Conservation (phyloP, 768 basidiomycete genomes). For the Suillus bovinus region DNA sequence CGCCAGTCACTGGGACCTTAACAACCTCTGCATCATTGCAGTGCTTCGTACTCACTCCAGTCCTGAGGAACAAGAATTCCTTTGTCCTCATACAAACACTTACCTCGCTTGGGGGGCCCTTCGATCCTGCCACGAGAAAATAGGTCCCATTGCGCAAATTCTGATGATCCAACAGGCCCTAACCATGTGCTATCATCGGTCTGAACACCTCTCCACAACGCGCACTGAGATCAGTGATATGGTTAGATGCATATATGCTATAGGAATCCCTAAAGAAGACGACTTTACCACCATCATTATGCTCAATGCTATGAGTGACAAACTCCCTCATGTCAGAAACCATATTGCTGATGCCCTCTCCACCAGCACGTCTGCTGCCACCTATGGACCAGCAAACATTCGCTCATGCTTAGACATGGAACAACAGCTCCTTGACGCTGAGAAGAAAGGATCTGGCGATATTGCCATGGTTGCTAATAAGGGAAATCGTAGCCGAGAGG, state of each 20-base stretch:
- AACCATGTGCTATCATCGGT: constrained; percentile 6
- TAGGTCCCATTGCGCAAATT: constrained; percentile 12
- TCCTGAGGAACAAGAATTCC: background rate
- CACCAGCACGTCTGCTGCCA: background rate
- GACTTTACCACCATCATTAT: constrained; percentile 15
- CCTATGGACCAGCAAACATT: background rate
- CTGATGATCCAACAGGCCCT: constrained; percentile 11
- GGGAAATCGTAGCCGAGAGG: background rate
- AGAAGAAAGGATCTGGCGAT: background rate
- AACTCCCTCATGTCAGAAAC: constrained; percentile 11
- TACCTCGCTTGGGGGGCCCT: constrained; percentile 15
- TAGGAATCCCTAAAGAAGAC: constrained; percentile 18
- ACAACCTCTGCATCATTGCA: constrained; percentile 9
- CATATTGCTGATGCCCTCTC: constrained; percentile 10
- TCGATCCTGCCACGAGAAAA: constrained; percentile 15
- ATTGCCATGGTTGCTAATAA: background rate
- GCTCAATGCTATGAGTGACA: constrained; percentile 14
- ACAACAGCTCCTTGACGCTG: constrained; percentile 2
- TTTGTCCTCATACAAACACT: background rate
- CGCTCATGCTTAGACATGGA: background rate
- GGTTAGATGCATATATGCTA: constrained; percentile 17
- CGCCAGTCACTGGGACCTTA: constrained; percentile 7
- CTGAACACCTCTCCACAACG: constrained; percentile 6
- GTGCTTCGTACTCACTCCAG: background rate
- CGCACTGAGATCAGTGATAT: constrained; percentile 13